Evolutionary conservation across 2,329 filamentous ascomycete species (phyloP), one percentile per base, ranked within the genome.

Genomic region (Phialemoniopsis sp.): DNA sequence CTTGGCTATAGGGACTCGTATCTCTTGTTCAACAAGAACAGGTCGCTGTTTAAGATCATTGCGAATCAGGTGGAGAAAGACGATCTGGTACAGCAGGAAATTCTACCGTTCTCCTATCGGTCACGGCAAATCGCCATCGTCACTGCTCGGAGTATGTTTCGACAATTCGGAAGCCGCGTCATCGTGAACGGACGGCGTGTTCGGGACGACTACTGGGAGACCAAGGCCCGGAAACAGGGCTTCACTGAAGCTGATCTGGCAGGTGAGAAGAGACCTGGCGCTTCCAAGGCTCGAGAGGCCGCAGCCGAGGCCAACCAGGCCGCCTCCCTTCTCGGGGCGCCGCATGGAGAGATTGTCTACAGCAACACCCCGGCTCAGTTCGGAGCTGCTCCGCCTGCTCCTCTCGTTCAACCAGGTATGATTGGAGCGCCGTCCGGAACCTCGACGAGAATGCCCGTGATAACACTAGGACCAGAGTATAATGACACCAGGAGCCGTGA

Each of bases 71-170:
- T 85, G 19, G 93, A 98, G 60, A 98, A 98, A 72, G 93, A 98
- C 60, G 89, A 97, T 55, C 73, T 98, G 13, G 95, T 98, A 36
- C 76, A 83, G 47, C 90, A 97, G 67, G 93, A 97, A 55, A 94
- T 97, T 42, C 70, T 98, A 15, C 93, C 93, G 0, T 98, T 97
- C 62, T 96, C 91, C 4, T 98, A 98, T 61, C 82, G 93, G 33
- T 98, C 93, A n/a, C 82, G 93, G 37, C 93, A 98, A 64, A 98
- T 98, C 51, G 93, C 93, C 37, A 96, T 98, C 46, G 93, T 98
- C 32, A 97, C 93, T 1, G 93, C 93, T 21, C 82, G 89, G 48
- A 97, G 91, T 52, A 98, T 98, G 93, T 98, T 97, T 64, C 83
- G 93, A 32, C 93, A 98, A 61, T 98, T 98, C 62, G 93, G 93